Conservation (phyloP, 106 monocot species). For the Platanthera zijinensis region DNA sequence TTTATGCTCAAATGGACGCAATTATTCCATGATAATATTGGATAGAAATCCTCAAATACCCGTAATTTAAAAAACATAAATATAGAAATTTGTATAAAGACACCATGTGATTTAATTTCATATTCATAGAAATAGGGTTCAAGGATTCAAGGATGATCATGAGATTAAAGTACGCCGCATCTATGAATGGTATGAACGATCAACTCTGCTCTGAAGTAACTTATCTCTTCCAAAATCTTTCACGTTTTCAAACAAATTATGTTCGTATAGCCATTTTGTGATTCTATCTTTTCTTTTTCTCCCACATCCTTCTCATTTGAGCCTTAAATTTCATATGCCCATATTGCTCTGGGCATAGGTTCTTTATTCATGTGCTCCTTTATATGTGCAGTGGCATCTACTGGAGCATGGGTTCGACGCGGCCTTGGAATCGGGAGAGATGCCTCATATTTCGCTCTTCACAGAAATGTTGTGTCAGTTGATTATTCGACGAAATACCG, state of each 20-base stretch:
- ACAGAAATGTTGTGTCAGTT: constrained; percentile 59
- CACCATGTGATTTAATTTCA: too few species aligned
- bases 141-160: too few species aligned
- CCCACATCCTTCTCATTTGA: neutral
- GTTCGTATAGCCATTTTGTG: neutral
- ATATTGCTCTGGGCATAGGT: neutral
- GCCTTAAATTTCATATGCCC: neutral
- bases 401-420: constrained; percentile 86
- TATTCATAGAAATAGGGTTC: too few species aligned
- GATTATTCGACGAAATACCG: constrained; percentile 35
- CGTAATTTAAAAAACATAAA: neutral
- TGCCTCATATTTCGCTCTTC: constrained; percentile 63
- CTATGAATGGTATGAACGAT: too few species aligned
- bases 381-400: constrained; percentile 53
- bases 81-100: too few species aligned
- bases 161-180: too few species aligned
- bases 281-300: constrained; percentile 1
- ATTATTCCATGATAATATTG: too few species aligned
- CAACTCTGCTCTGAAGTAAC: too few species aligned
- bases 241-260: too few species aligned
- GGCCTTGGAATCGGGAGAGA: constrained; percentile 55
- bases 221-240: too few species aligned
- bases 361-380: neutral
- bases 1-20: too few species aligned
- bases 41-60: neutral